Conservation (phyloP, 2,329 filamentous ascomycete genomes). For the Cladosporium sp. region DNA sequence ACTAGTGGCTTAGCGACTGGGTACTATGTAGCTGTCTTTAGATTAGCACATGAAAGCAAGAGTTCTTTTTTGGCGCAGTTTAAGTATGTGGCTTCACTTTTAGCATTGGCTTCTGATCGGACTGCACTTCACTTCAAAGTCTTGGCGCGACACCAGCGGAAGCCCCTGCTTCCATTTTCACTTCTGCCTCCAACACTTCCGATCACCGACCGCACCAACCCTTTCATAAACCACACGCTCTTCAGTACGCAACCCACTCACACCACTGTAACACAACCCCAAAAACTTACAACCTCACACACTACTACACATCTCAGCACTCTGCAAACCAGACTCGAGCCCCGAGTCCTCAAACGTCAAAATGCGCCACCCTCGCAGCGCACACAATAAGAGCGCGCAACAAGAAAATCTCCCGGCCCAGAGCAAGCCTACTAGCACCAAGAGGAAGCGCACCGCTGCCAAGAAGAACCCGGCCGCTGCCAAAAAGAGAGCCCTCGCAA, state of each 20-base stretch:
- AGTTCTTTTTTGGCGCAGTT: too few species aligned
- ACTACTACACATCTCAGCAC: not conserved
- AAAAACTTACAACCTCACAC: not conserved
- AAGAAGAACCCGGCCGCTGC: too few species aligned
- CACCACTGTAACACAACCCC: not conserved
- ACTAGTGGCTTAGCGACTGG: not conserved
- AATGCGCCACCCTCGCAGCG: not conserved
- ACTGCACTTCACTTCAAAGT: not conserved
- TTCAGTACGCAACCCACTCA: not conserved
- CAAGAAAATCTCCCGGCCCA: not conserved
- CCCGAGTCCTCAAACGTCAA: not conserved
- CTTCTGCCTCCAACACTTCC: not conserved
- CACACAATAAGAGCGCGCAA: not conserved
- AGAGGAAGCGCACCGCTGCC: too few species aligned
- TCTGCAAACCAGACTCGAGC: not conserved
- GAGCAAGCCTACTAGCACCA: too few species aligned
- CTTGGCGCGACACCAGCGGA: not conserved
- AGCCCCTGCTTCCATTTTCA: not conserved
- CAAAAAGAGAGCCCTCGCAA: too few species aligned
- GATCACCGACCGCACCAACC: too few species aligned
- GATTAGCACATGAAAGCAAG: too few species aligned
- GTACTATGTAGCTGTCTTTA: not conserved
- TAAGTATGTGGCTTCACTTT: not conserved
- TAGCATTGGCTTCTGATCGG: not conserved
- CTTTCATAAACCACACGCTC: not conserved